A percentile compares a stretch with the other conserved stretches of the same genome.
phyloP scores from a whole-genome alignment of 805 yeast species.

The Jamesozyma jinghongensis region DNA sequence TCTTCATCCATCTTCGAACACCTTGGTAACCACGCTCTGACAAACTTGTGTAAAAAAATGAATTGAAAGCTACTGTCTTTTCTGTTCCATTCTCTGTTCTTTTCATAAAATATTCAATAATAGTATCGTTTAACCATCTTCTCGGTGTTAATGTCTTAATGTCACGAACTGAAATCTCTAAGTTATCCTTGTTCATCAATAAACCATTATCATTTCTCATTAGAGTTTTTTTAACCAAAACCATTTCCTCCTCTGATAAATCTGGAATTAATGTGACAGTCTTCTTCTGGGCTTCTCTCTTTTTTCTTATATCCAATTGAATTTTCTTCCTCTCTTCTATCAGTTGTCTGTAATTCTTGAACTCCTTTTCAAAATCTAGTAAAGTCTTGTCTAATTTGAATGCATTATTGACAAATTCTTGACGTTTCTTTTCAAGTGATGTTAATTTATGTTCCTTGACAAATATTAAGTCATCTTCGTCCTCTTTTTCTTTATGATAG shows the following conservation, averaged over 20 bases:
- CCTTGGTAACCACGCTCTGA: conserved; percentile 65
- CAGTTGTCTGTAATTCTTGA: conserved; percentile 37
- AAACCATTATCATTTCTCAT: conserved; percentile 22
- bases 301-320: conserved; percentile 27
- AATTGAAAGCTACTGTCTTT: conserved; percentile 62
- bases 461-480: conserved; percentile 21
- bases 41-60: conserved; percentile 77
- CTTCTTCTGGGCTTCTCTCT: conserved; percentile 9
- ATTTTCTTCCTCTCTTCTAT: conserved; percentile 36
- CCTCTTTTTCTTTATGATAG: not conserved
- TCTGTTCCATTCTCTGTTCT: conserved; percentile 29
- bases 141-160: conserved; percentile 59
- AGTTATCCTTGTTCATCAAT: conserved; percentile 28
- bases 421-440: conserved; percentile 21
- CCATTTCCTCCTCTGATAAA: conserved; percentile 18
- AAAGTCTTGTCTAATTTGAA: conserved; percentile 24
- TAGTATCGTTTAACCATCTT: conserved; percentile 83
- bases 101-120: conserved; percentile 72
- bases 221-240: conserved; percentile 23
- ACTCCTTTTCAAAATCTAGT: conserved; percentile 29
- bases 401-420: conserved; percentile 12
- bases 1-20: conserved; percentile 78
- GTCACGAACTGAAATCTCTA: conserved; percentile 61
- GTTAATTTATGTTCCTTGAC: conserved; percentile 22
- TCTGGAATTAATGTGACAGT: conserved; percentile 21